Conservation (phyloP, 805 yeast species). For the Myxozyma udenii region DNA sequence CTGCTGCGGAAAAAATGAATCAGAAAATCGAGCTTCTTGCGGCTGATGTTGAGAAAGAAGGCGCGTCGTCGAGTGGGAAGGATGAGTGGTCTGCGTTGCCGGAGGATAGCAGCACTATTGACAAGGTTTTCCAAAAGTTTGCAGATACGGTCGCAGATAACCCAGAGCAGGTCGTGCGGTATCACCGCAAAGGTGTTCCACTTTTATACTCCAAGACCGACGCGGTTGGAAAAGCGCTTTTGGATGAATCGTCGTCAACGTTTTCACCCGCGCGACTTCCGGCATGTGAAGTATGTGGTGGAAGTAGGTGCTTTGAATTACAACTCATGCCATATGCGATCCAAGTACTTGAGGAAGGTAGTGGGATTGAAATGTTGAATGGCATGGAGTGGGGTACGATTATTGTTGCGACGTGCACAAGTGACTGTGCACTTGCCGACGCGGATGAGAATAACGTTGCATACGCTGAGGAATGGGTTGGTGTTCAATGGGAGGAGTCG, state of each 20-base stretch:
- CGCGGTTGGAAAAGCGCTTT: slow-evolving; percentile 47
- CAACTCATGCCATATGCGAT: slow-evolving; percentile 95
- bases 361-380: slow-evolving; percentile 46
- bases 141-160: slow-evolving; percentile 72
- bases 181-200: slow-evolving; percentile 76
- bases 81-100: slow-evolving; percentile 30
- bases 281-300: slow-evolving; percentile 56
- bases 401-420: slow-evolving; percentile 69
- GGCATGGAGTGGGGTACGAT: slow-evolving; percentile 99
- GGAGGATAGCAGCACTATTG: slow-evolving; percentile 46
- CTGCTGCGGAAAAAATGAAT: slow-evolving; percentile 2
- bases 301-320: slow-evolving; percentile 62
- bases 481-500: slow-evolving; percentile 76
- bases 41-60: slow-evolving; percentile 31
- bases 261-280: slow-evolving; percentile 47
- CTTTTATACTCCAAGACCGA: slow-evolving; percentile 67
- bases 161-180: slow-evolving; percentile 82
- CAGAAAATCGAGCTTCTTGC: slow-evolving; percentile 17
- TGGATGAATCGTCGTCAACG: not conserved
- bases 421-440: slow-evolving; percentile 55
- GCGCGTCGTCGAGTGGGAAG: not conserved
- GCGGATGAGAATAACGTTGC: slow-evolving; percentile 69
- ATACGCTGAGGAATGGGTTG: slow-evolving; percentile 74
- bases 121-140: slow-evolving; percentile 75
- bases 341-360: slow-evolving; percentile 64